A percentile compares a stretch with the other conserved stretches of the same genome.
These are phyloP conservation scores for Pythium folliculosum DNA, from an alignment of 352 stramenopile genomes.

Conservation along the genomic window DNA sequence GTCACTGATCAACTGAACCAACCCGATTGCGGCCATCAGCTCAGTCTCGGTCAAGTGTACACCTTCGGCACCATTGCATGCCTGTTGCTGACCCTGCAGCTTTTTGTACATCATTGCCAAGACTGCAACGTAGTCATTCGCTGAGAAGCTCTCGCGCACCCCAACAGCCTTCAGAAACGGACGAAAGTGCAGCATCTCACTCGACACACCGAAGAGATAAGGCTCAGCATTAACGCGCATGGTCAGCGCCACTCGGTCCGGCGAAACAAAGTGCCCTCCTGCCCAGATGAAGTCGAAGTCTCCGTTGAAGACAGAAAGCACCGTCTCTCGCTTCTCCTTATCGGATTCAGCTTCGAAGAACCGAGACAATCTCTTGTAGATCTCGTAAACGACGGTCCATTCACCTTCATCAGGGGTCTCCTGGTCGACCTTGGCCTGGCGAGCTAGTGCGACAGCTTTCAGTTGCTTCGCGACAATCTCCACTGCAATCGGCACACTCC, in stretches of 20 bases:
- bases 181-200: constrained; percentile 65
- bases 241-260: constrained; percentile 51
- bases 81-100: constrained; percentile 21
- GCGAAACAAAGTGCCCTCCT: constrained; percentile 53
- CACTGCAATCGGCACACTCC: constrained; percentile 40
- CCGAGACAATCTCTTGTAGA: constrained; percentile 54
- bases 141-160: constrained; percentile 57
- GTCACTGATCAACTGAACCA: constrained; percentile 73
- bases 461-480: constrained; percentile 53
- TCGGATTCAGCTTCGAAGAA: constrained; percentile 56
- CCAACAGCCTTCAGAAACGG: constrained; percentile 62
- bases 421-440: constrained; percentile 30
- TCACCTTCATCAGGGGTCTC: constrained; percentile 19
- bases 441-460: constrained; percentile 43
- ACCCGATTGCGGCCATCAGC: constrained; percentile 52
- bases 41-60: constrained; percentile 40
- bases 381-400: constrained; percentile 58
- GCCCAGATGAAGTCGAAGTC: constrained; percentile 65
- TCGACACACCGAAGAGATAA: constrained; percentile 63
- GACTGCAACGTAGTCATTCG: constrained; percentile 61
- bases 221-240: constrained; percentile 59
- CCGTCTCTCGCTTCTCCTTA: constrained; percentile 22
- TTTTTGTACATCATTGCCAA: constrained; percentile 58
- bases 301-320: constrained; percentile 42
- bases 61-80: constrained; percentile 5